A percentile compares a stretch with the other conserved stretches of the same genome.
These are phyloP conservation scores for Xylaria nigripes DNA, from an alignment of 495 filamentous ascomycete species.

Conservation along the genomic window DNA sequence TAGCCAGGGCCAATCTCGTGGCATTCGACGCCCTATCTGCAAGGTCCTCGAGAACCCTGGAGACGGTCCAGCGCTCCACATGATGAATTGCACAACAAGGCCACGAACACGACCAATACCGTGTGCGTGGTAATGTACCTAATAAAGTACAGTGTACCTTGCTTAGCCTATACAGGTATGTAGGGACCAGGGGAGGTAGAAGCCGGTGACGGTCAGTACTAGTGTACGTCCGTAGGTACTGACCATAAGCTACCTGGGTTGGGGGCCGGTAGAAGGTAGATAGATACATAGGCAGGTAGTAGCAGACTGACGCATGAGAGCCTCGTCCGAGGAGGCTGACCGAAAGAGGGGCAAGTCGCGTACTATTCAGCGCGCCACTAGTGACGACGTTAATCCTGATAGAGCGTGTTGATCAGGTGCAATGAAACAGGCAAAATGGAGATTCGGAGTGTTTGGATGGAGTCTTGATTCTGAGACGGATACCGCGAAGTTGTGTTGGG, in stretches of 20 bases:
- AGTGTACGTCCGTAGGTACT: not conserved
- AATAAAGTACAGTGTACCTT: too few species aligned
- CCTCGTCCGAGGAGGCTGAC: not conserved
- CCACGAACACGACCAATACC: not conserved
- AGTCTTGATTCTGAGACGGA: conserved; percentile 4
- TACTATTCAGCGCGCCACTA: conserved; percentile 26
- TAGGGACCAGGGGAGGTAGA: not conserved
- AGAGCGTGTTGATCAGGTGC: conserved; percentile 24
- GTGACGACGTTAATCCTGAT: conserved; percentile 18
- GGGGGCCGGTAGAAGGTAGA: not conserved
- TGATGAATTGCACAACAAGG: not conserved
- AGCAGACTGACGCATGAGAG: not conserved
- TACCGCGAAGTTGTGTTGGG: conserved; percentile 17
- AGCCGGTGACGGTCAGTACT: not conserved
- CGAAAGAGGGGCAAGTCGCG: conserved; percentile 3
- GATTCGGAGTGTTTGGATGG: conserved; percentile 8
- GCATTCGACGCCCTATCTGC: conserved; percentile 21
- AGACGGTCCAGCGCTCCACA: conserved; percentile 7
- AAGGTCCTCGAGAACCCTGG: conserved; percentile 13
- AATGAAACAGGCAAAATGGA: conserved; percentile 14
- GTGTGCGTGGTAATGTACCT: not conserved
- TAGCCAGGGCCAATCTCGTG: conserved; percentile 18
- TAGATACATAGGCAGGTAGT: not conserved
- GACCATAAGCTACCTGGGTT: not conserved
- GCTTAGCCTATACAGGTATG: not conserved